Base-by-base conservation (phyloP, 495 filamentous ascomycete species). In the Pseudevernia furfuracea region DNA sequence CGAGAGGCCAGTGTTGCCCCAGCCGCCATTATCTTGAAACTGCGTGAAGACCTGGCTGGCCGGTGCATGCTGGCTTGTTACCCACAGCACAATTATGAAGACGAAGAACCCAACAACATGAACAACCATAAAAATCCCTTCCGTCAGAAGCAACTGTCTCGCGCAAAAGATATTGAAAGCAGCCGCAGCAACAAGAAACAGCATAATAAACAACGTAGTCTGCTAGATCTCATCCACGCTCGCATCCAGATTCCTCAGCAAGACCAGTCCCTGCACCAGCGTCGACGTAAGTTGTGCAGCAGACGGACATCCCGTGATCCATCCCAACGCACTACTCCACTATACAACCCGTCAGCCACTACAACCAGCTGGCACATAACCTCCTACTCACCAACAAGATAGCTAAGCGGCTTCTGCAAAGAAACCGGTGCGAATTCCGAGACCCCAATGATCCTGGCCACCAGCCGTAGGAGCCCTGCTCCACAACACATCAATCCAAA, bases 321-420 rank as follows among this genome's bases (percentile, higher is more conserved):
- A 87, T 21, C 81, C 84, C 38, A 82, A 77, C 17, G 79, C 78
- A 32, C 74, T 81, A 37, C 85, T 74, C 84, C 84, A 88, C 80
- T 75, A 64, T 14, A 82, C 78, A 84, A 63, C 84, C 80, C 23
- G 82, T 69, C 2, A 53, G 25, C 25, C 49, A 53, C 15, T 1
- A 12, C 28, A 30, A 6, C 32, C 25, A 15, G 25, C 25, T 32
- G 9, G 25, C 25, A 52, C 25, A 0, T 17, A 53, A 6, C 14
- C 23, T 0, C 7, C 7, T 17, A 53, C 49, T 32, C 49, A 53
- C 49, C 49, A 8, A 53, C 49, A 14, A 53, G 49, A 53, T 53
- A 32, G 49, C 49, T 32, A 14, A 53, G 49, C 0, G 25, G 14
- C 25, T 53, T 53, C 49, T 53, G 49, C 25, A 53, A 32, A 1